Percentiles rank a stretch among this genome's conserved stretches.
These are phyloP conservation scores for Tubosaeta sp. DNA, from an alignment of 768 basidiomycete genomes.

Conservation along the genomic window DNA sequence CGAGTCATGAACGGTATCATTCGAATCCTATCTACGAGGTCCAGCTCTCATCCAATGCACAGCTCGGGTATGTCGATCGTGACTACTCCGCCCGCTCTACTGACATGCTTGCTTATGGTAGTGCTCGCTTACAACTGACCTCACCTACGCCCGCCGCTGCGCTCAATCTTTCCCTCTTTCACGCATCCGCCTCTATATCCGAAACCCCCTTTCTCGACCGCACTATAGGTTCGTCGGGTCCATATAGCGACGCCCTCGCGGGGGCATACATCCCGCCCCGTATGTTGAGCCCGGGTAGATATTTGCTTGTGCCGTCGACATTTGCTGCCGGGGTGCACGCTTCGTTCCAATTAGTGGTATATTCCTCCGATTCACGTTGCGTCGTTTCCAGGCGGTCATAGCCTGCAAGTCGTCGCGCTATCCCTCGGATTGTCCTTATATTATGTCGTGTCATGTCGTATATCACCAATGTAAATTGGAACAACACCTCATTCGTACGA, in stretches of 20 bases:
- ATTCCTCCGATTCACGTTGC: slow-evolving; percentile 41
- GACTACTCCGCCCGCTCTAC: slow-evolving; percentile 25
- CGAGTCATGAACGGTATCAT: slow-evolving; percentile 58
- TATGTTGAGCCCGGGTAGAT: slow-evolving; percentile 54
- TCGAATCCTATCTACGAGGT: slow-evolving; percentile 70
- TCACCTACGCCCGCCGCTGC: slow-evolving; percentile 40
- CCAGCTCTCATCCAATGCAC: slow-evolving; percentile 44
- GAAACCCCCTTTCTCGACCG: slow-evolving; percentile 24
- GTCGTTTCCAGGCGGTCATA: slow-evolving; percentile 11
- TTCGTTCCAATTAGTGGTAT: slow-evolving; percentile 58
- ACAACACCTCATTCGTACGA: not conserved
- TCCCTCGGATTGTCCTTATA: not conserved
- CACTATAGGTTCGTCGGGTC: slow-evolving; percentile 66
- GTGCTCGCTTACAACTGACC: slow-evolving; percentile 66
- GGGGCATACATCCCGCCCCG: slow-evolving; percentile 63
- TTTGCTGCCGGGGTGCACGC: slow-evolving; percentile 56
- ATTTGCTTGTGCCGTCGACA: slow-evolving; percentile 71
- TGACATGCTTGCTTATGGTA: slow-evolving; percentile 24
- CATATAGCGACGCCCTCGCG: slow-evolving; percentile 70
- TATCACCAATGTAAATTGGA: not conserved
- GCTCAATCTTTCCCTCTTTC: slow-evolving; percentile 60
- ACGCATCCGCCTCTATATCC: slow-evolving; percentile 20
- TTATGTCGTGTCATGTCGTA: not conserved
- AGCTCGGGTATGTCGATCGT: slow-evolving; percentile 48
- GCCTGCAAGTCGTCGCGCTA: not conserved